Evolutionary conservation across 179 eudicot species (phyloP), one percentile per base, ranked within the genome.

Genomic region (Nepenthes alata): DNA sequence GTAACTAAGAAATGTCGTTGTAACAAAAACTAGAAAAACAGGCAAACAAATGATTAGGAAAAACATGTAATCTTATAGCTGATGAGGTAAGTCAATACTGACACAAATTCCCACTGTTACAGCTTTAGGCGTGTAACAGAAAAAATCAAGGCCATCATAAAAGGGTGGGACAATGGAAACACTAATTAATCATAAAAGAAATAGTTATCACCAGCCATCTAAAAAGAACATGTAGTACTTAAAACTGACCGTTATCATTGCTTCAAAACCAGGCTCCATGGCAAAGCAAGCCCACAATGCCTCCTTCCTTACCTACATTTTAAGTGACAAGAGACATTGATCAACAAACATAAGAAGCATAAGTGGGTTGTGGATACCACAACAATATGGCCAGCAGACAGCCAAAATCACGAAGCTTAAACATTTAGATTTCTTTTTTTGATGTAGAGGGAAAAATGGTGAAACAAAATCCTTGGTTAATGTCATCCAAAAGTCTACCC

Each of bases 221-320:
- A 16, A 61, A 48, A 35, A 47, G 6, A 12, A 25, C 2, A 10
- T 25, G 0, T 11, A 6, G 34, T 6, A 9, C 11, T 0, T 14
- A 44, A 69, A 55, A 75, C 96, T 72, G 35, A 91, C 96, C 78
- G 98, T 60, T 65, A 78, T 93, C 96, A 93, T 89, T 70, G 96
- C 96, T 75, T 93, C 96, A 68, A 35, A 85, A 60, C 57, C 53
- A 61, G 98, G 96, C 56, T 63, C 93, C 96, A 89, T 79, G 14
- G 98, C 98, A 66, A 89, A 89, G 81, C 95, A 89, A 14, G 98
- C 98, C 95, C 95, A 89, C 39, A 93, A 90, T 62, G 98, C 98
- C 81, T 93, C 98, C 83, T 93, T 93, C 75, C 98, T 81, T 80
- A 89, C 86, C 98, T 91, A 71, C 75, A 70, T 53, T 55, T 41